Evolutionary conservation across 176 grass and related monocot genomes (phyloP).

Genomic region (Rhynchospora pubera): DNA sequence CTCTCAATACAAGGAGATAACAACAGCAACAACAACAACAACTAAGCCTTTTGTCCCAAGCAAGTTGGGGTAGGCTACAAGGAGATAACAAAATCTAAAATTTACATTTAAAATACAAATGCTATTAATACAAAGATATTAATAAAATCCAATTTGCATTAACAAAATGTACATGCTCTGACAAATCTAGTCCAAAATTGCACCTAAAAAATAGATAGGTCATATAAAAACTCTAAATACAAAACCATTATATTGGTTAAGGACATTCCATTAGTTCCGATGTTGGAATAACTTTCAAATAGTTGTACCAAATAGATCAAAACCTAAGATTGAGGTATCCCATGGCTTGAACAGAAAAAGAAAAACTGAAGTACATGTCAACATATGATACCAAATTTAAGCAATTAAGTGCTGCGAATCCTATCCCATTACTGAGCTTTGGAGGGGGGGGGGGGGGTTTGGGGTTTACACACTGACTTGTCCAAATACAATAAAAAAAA

Average conservation of each 20-base stretch:
- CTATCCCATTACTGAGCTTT: not conserved
- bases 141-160: no score
- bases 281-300: not conserved
- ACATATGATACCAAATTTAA: not conserved
- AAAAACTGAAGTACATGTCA: not conserved
- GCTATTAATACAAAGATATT: no score
- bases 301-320: not conserved
- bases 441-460: no score
- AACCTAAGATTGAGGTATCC: not conserved
- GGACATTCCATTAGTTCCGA: not conserved
- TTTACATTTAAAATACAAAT: not conserved
- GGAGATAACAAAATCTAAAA: not conserved
- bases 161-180: not conserved
- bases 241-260: not conserved
- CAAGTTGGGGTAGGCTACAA: no score
- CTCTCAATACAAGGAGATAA: not conserved
- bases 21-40: no score
- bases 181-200: not conserved
- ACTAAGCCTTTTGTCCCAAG: no score
- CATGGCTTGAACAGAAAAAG: not conserved
- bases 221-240: not conserved
- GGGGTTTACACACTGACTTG: not conserved
- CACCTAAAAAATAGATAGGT: not conserved
- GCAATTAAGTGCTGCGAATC: not conserved
- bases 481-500: not conserved